Conservation (phyloP, 192 early-diverging fungal species). For the Mortierella hygrophila region DNA sequence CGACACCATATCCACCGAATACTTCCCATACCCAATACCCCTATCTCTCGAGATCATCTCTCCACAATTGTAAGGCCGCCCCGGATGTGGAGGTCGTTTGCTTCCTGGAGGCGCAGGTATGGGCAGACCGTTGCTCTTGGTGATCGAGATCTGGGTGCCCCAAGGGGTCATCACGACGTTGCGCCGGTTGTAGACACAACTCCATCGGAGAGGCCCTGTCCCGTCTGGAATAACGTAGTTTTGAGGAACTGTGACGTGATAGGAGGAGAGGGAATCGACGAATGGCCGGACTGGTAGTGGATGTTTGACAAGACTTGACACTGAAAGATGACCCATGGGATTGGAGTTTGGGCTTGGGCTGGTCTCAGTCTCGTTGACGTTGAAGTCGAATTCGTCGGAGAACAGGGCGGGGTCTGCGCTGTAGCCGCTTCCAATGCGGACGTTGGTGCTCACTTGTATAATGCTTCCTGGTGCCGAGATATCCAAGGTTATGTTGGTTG, state of each 20-base stretch:
- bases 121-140: not conserved
- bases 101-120: not conserved
- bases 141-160: slow-evolving; percentile 16
- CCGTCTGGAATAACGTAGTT: slow-evolving; percentile 27
- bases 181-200: slow-evolving; percentile 7
- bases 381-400: not conserved
- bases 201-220: slow-evolving; percentile 5
- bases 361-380: not conserved
- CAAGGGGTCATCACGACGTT: not conserved
- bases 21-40: not conserved
- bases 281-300: not conserved
- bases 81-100: not conserved
- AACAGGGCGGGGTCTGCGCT: not conserved
- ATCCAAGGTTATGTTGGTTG: too few relatives aligned
- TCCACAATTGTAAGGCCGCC: not conserved
- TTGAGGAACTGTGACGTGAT: not conserved
- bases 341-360: too few relatives aligned
- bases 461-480: too few relatives aligned
- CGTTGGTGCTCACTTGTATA: not conserved
- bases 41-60: not conserved
- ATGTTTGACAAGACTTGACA: not conserved
- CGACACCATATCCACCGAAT: slow-evolving; percentile 6
- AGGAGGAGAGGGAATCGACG: not conserved
- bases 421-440: not conserved
- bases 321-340: too few relatives aligned